Evolutionary conservation across 306 rosid species (phyloP).

Genomic region (Canavalia gladiata): DNA sequence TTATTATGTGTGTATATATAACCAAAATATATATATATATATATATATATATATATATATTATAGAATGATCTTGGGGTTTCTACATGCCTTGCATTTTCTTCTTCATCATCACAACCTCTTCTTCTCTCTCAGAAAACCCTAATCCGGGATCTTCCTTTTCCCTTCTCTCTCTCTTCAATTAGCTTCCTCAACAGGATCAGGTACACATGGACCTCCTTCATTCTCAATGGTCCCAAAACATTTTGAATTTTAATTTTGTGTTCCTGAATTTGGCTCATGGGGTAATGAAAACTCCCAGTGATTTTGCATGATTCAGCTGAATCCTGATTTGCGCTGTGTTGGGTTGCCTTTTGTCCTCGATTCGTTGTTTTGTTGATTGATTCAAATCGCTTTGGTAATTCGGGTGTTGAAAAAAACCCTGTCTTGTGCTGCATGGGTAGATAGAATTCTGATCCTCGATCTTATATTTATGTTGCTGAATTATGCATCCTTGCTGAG

Average conservation of each 20-base stretch:
- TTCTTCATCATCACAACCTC: slow-evolving; percentile 46
- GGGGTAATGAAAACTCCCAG: slow-evolving; percentile 38
- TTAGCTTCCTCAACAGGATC: slow-evolving; percentile 53
- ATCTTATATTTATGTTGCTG: slow-evolving; percentile 51
- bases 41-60: no score
- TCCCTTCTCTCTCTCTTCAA: slow-evolving; percentile 42
- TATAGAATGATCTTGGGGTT: slow-evolving; percentile 46
- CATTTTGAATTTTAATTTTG: neutral
- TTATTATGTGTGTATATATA: slow-evolving; percentile 25
- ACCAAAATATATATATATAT: no score
- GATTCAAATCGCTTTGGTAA: slow-evolving; percentile 40
- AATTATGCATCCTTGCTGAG: slow-evolving; percentile 48
- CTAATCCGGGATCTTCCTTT: slow-evolving; percentile 65
- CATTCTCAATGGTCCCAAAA: slow-evolving; percentile 34
- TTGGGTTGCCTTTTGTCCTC: slow-evolving; percentile 19
- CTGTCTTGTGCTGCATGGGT: slow-evolving; percentile 49
- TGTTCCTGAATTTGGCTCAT: slow-evolving; percentile 40
- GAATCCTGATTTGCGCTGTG: slow-evolving; percentile 53
- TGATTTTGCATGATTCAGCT: slow-evolving; percentile 52
- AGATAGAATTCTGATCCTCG: slow-evolving; percentile 36
- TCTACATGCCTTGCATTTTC: slow-evolving; percentile 57
- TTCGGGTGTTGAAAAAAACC: slow-evolving; percentile 11
- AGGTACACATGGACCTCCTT: slow-evolving; percentile 59
- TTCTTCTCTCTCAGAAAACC: slow-evolving; percentile 66
- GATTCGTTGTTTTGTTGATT: slow-evolving; percentile 48